Conservation (phyloP, 495 filamentous ascomycete genomes). For the Clohesyomyces aquaticus region DNA sequence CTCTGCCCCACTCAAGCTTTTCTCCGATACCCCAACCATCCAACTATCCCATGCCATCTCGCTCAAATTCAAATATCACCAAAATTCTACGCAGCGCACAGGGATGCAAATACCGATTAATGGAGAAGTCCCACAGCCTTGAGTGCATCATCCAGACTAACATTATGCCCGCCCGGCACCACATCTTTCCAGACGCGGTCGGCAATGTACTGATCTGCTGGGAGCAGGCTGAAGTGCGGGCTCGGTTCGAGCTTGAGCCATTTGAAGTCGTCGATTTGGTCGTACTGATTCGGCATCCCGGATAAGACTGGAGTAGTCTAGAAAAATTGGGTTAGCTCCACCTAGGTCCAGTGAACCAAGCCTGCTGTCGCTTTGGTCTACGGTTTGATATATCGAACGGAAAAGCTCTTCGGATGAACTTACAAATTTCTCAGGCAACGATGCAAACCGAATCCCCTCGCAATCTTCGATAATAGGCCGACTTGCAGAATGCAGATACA, state of each 20-base stretch:
- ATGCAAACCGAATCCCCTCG: slow-evolving; percentile 73
- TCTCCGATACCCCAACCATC: no score
- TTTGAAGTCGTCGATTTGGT: slow-evolving; percentile 94
- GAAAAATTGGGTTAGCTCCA: not conserved
- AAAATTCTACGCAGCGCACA: no score
- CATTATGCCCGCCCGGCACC: slow-evolving; percentile 65
- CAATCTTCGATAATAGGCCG: slow-evolving; percentile 95
- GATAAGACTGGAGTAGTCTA: slow-evolving; percentile 33
- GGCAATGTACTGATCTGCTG: slow-evolving; percentile 60
- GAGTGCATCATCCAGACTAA: slow-evolving; percentile 70
- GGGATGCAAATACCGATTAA: no score
- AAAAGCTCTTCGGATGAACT: slow-evolving; percentile 39
- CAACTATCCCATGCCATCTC: no score
- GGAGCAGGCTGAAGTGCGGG: slow-evolving; percentile 82
- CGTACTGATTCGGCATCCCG: slow-evolving; percentile 67
- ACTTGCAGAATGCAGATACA: slow-evolving; percentile 81
- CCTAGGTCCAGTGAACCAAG: no score
- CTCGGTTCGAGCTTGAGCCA: slow-evolving; percentile 87
- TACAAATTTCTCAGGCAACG: slow-evolving; percentile 70
- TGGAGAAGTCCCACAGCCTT: slow-evolving; percentile 48
- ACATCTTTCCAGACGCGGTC: slow-evolving; percentile 71
- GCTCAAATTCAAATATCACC: no score
- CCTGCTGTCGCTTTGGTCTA: not conserved
- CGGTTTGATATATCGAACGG: not conserved
- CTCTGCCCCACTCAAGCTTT: no score